Base-by-base conservation (phyloP, 371 early-diverging fungal species). In the Mortierella sp. region DNA sequence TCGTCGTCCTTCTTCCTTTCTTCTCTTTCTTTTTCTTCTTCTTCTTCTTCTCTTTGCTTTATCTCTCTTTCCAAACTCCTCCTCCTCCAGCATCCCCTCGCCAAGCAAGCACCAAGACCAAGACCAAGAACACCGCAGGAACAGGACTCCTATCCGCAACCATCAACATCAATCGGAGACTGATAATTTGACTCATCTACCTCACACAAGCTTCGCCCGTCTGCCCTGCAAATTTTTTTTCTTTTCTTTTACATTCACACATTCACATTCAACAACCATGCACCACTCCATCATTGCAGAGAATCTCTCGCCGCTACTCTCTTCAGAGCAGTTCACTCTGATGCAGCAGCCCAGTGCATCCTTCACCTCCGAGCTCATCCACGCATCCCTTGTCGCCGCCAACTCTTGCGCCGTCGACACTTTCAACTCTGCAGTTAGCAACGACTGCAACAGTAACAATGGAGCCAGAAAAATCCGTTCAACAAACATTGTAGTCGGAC, bases 221-320 rank as follows among this genome's bases (percentile, higher is more conserved):
- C 43, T n/a, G n/a, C 37, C 21, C 8, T 46, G 48, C 48, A 44
- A 28, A 37, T 43, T 54, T 53, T n/a, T 14, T 64, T 31, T 64
- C 44, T 54, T 57, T 57, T 55, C 46, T 55, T n/a, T 5, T 57
- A 5, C 28, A 59, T 31, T 59, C 26, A 53, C 19, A 50, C 26
- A 24, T 46, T 46, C 13, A 13, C 48, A 46, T 13, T 46, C 59
- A 40, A 40, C 43, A 40, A 44, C 46, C n/a, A 81, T 84, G 85
- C 78, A 59, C 5, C 84, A 83, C 19, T 77, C 84, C 16, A 19
- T 84, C 76, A 75, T 80, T 73, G 78, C 85, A 1, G 81, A 80
- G 69, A 70, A 76, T 59, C 64, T 74, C 31, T 34, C 81, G 28
- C 71, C 84, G 11, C 50, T 80, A 53, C 57, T 74, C 28, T 53